These are phyloP conservation scores for Emericellopsis cladophorae DNA, from an alignment of 2,329 filamentous ascomycete species.

Conservation along the genomic window DNA sequence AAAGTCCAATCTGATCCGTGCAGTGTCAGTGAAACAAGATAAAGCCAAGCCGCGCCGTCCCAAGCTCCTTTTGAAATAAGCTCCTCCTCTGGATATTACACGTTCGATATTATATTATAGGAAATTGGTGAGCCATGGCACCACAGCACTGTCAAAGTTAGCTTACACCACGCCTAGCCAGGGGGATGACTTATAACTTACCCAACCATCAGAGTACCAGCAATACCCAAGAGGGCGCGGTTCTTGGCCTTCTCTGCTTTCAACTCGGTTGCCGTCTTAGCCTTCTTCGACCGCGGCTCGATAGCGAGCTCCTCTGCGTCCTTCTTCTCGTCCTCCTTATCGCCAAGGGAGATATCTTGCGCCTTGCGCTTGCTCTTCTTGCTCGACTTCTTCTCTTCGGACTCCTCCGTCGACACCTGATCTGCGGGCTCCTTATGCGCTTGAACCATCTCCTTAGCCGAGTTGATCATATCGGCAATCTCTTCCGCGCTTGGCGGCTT, in stretches of 20 bases:
- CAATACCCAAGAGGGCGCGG: conserved; percentile 74
- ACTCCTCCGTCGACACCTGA: conserved; percentile 23
- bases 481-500: conserved; percentile 66
- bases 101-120: conserved; percentile 1
- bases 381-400: conserved; percentile 14
- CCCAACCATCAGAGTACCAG: conserved; percentile 81
- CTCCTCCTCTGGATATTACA: not conserved
- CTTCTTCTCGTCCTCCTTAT: conserved; percentile 52
- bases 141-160: conserved; percentile 2
- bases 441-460: conserved; percentile 80
- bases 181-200: conserved; percentile 38
- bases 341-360: conserved; percentile 42
- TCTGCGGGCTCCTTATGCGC: conserved; percentile 35
- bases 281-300: conserved; percentile 55
- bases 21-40: not conserved
- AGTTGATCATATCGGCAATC: conserved; percentile 69
- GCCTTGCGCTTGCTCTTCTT: conserved; percentile 66
- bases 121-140: conserved; percentile 6
- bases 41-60: conserved; percentile 2
- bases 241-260: conserved; percentile 79
- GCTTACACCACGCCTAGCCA: not conserved
- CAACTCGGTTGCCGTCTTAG: conserved; percentile 68
- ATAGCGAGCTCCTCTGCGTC: conserved; percentile 29
- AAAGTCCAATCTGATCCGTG: not conserved
- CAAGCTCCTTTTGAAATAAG: not conserved